Base-by-base conservation (phyloP, 495 filamentous ascomycete genomes). In the Talaromyces wortmannii region DNA sequence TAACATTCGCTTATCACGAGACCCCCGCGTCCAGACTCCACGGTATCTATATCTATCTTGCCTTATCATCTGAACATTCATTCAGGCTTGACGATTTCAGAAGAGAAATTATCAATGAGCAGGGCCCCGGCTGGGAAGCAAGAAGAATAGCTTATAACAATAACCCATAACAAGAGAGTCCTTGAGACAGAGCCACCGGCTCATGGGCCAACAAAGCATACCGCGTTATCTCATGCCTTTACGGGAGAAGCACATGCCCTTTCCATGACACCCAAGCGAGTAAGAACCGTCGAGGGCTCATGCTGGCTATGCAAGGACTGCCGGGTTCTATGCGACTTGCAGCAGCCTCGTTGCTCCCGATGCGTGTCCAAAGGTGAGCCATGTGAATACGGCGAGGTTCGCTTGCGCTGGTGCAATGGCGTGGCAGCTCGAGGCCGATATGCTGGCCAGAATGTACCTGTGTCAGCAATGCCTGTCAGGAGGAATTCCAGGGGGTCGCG, bases 281-380 rank as follows among this genome's bases (percentile, higher is more conserved):
- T 69, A 47, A 62, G 67, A 45, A 72, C 65, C 6, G 67, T 72
- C 47, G 64, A 69, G 45, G 69, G 69, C 16, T 70, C 69, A 7
- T 72, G 67, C 31, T 70, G 67, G 67, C 60, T 64, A 42, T 72
- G 69, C 59, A 72, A 72, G 51, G 64, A 72, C 31, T 64, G 69
- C 23, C 55, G 69, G 29, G 66, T 70, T 23, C 68, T 70, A 55
- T 72, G 69, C 55, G 69, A 72, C 43, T 57, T 72, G 36, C 61
- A 58, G 13, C 44, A 48, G 30, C 62, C 65, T 29, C 55, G 52
- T 15, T 72, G 69, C 54, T 63, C 61, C 3, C 66, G 66, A 49
- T 72, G 69, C 55, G 52, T 58, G 12, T 58, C 65, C 45, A 62
- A 66, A 16, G 66, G 68, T 7, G 58, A 64, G 15, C 58, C 57